A percentile compares a stretch with the other conserved stretches of the same genome.
These are phyloP conservation scores for Xylaria hypoxylon DNA, from an alignment of 2,329 filamentous ascomycete species.

Conservation along the genomic window DNA sequence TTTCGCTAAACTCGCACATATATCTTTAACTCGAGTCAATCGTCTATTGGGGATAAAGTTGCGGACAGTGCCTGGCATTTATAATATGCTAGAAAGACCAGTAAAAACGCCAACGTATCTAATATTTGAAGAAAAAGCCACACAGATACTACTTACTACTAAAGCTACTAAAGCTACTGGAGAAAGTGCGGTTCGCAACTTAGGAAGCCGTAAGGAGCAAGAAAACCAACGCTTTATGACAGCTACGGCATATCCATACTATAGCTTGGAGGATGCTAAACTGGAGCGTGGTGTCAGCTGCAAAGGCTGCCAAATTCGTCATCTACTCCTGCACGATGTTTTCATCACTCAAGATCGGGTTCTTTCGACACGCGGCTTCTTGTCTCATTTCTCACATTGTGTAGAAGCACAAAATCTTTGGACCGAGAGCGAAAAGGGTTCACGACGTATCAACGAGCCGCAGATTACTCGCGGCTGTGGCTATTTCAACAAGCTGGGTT, in stretches of 20 bases:
- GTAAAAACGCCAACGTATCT: constrained; percentile 28
- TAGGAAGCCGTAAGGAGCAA: constrained; percentile 28
- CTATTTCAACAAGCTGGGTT: constrained; percentile 26
- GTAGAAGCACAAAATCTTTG: constrained; percentile 36
- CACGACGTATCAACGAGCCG: constrained; percentile 22
- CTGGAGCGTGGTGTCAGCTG: constrained; percentile 41
- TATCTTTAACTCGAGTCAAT: constrained; percentile 31
- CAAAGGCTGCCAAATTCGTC: constrained; percentile 39
- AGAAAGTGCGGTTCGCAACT: constrained; percentile 18
- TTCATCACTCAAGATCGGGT: constrained; percentile 18
- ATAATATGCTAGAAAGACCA: constrained; percentile 31
- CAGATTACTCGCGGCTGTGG: constrained; percentile 27
- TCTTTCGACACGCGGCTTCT: constrained; percentile 37
- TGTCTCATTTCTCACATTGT: constrained; percentile 40
- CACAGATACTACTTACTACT: constrained; percentile 10
- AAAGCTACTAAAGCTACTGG: neutral
- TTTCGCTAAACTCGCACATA: constrained; percentile 35
- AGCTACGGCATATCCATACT: constrained; percentile 41
- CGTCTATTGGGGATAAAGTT: constrained; percentile 28
- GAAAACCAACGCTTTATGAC: constrained; percentile 36
- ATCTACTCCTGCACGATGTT: constrained; percentile 18
- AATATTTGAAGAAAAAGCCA: constrained; percentile 28
- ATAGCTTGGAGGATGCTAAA: constrained; percentile 37
- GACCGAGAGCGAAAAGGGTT: constrained; percentile 34
- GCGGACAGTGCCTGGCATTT: constrained; percentile 37